These are phyloP conservation scores for Cutaneotrichosporon sp. DNA, from an alignment of 1,284 basidiomycete species.

Conservation along the genomic window DNA sequence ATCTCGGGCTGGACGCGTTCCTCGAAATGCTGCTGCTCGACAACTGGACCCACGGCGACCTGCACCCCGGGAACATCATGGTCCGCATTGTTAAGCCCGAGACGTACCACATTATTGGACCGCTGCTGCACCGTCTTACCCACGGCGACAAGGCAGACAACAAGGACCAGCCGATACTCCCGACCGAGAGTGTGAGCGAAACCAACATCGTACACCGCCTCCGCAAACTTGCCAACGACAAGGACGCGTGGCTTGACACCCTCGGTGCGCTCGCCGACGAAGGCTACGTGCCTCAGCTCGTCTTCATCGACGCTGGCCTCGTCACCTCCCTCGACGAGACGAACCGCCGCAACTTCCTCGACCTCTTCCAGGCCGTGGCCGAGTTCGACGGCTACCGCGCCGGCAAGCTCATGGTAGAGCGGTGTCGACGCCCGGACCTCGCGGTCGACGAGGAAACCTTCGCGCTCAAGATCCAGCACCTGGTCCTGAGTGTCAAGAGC, in stretches of 20 bases:
- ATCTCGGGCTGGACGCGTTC: constrained; percentile 91
- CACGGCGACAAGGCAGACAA: background rate
- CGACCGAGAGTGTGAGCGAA: constrained; percentile 25
- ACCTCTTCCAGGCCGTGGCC: constrained; percentile 91
- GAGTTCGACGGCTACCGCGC: constrained; percentile 94
- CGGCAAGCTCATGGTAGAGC: constrained; percentile 92
- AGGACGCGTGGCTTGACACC: constrained; percentile 65
- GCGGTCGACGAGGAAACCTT: constrained; percentile 90
- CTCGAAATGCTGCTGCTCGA: constrained; percentile 96
- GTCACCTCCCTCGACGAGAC: constrained; percentile 75
- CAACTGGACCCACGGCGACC: constrained; percentile 95
- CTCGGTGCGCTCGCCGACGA: constrained; percentile 61
- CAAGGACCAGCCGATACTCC: constrained; percentile 28
- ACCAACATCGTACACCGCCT: constrained; percentile 64
- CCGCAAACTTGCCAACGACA: constrained; percentile 56
- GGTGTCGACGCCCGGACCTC: constrained; percentile 86
- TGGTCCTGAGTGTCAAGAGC: constrained; percentile 86
- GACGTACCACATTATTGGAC: constrained; percentile 56
- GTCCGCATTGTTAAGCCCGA: constrained; percentile 86
- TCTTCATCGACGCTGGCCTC: constrained; percentile 94
- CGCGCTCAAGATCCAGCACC: constrained; percentile 93
- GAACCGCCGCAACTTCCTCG: constrained; percentile 89
- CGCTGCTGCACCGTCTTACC: constrained; percentile 37
- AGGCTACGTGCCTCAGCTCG: constrained; percentile 88
- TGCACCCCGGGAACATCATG: constrained; percentile 85